Percentiles rank a stretch among this genome's conserved stretches.
These are phyloP conservation scores for Candida chauliodis DNA, from an alignment of 805 yeast species.

Conservation along the genomic window DNA sequence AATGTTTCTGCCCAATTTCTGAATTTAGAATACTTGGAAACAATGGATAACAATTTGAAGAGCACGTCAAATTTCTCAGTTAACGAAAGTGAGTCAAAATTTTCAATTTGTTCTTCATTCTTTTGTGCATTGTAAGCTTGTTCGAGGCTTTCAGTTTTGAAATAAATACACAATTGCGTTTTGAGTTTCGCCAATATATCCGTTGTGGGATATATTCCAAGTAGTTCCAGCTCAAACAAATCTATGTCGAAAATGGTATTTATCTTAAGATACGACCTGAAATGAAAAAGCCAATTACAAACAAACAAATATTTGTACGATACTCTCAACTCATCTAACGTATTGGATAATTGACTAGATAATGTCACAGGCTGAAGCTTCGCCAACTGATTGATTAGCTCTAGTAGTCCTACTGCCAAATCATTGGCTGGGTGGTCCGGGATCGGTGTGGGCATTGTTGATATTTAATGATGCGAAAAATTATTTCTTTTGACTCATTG, in stretches of 20 bases:
- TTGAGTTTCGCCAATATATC: slow-evolving; percentile 41
- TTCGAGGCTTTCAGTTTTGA: slow-evolving; percentile 33
- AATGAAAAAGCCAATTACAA: slow-evolving; percentile 55
- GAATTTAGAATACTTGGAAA: slow-evolving; percentile 43
- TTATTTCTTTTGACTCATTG: slow-evolving; percentile 5
- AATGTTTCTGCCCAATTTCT: slow-evolving; percentile 45
- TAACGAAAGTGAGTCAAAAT: slow-evolving; percentile 39
- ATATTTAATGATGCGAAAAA: slow-evolving; percentile 1
- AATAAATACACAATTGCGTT: slow-evolving; percentile 36
- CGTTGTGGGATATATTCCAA: slow-evolving; percentile 14
- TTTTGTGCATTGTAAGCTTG: slow-evolving; percentile 31
- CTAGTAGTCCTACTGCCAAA: slow-evolving; percentile 14
- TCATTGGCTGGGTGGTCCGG: slow-evolving; percentile 7
- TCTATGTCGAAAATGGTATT: slow-evolving; percentile 56
- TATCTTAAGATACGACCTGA: slow-evolving; percentile 50
- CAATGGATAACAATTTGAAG: slow-evolving; percentile 40
- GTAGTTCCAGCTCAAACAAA: slow-evolving; percentile 58
- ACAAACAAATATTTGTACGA: slow-evolving; percentile 24
- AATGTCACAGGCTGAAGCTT: slow-evolving; percentile 20
- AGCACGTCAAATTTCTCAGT: slow-evolving; percentile 49
- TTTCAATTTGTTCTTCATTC: slow-evolving; percentile 19
- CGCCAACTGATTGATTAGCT: slow-evolving; percentile 15
- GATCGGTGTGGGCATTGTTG: slow-evolving; percentile 3
- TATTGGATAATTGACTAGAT: slow-evolving; percentile 16
- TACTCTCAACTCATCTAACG: slow-evolving; percentile 14